phyloP scores from a whole-genome alignment of 371 early-diverging fungal species.

The Capniomyces stellatus region DNA sequence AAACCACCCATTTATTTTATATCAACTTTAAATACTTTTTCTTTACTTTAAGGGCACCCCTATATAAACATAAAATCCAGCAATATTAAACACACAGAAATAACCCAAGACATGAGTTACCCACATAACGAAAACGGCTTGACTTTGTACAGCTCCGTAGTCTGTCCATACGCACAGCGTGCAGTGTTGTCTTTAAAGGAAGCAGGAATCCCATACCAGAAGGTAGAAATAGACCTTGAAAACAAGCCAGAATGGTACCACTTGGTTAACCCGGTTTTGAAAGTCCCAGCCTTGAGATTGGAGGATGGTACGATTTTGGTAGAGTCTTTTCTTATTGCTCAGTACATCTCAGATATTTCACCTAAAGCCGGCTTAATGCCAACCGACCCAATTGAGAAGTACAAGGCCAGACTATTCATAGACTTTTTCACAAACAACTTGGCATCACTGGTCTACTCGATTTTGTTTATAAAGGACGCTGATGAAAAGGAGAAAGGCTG shows the following conservation, averaged over 20 bases:
- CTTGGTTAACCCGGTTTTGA: conserved; percentile 43
- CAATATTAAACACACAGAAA: too few relatives aligned
- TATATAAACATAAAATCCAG: too few relatives aligned
- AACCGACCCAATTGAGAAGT: not conserved
- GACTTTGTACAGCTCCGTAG: conserved; percentile 28
- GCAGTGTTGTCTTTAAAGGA: conserved; percentile 33
- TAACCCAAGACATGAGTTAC: too few relatives aligned
- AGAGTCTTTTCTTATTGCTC: conserved; percentile 65
- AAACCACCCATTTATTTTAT: too few relatives aligned
- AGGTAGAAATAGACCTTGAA: conserved; percentile 34
- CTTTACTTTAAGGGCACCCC: too few relatives aligned
- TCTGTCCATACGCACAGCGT: conserved; percentile 48
- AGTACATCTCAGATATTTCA: conserved; percentile 58
- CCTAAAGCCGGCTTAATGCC: not conserved
- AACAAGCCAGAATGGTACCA: conserved; percentile 45
- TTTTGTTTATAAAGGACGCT: conserved; percentile 8
- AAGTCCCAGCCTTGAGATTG: conserved; percentile 49
- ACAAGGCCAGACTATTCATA: not conserved
- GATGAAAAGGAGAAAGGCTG: not conserved
- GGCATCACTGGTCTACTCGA: not conserved
- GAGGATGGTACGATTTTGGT: conserved; percentile 37
- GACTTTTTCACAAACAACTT: not conserved
- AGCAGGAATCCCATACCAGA: conserved; percentile 26
- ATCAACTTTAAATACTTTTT: too few relatives aligned
- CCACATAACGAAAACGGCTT: too few relatives aligned